Evolutionary conservation across 148 eudicot genomes (phyloP).

Genomic region (Vaccinium corymbosum): DNA sequence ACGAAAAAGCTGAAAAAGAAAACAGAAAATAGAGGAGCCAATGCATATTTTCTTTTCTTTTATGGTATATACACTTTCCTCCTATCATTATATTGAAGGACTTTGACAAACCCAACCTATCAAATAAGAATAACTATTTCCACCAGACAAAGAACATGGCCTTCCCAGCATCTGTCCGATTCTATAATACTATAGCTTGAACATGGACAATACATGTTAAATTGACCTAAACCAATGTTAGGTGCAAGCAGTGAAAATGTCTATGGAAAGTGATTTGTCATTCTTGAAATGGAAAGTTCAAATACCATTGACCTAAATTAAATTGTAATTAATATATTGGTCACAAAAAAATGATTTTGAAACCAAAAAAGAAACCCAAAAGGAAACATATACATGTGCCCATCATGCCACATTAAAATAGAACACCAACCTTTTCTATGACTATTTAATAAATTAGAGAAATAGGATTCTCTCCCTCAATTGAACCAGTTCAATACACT

Average conservation of each 20-base stretch:
- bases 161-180: background rate
- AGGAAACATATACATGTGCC: slow-evolving; percentile 18
- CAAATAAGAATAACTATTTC: background rate
- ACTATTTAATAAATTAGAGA: background rate
- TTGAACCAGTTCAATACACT: background rate
- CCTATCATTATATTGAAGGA: background rate
- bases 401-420: slow-evolving; percentile 11
- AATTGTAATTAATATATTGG: background rate
- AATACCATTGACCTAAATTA: background rate
- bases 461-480: background rate
- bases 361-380: background rate
- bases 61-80: background rate
- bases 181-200: background rate
- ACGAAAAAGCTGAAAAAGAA: no score
- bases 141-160: background rate
- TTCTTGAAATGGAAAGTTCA: slow-evolving; percentile 4
- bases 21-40: no score
- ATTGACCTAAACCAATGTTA: background rate
- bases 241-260: background rate
- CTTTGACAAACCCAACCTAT: no score
- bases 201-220: no score
- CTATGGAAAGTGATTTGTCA: background rate
- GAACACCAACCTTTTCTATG: slow-evolving; percentile 2
- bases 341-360: background rate
- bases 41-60: background rate